Percentiles rank a stretch among this genome's conserved stretches.
Evolutionary conservation across 768 basidiomycete genomes (phyloP).

Genomic region (Termitomyces sp.): DNA sequence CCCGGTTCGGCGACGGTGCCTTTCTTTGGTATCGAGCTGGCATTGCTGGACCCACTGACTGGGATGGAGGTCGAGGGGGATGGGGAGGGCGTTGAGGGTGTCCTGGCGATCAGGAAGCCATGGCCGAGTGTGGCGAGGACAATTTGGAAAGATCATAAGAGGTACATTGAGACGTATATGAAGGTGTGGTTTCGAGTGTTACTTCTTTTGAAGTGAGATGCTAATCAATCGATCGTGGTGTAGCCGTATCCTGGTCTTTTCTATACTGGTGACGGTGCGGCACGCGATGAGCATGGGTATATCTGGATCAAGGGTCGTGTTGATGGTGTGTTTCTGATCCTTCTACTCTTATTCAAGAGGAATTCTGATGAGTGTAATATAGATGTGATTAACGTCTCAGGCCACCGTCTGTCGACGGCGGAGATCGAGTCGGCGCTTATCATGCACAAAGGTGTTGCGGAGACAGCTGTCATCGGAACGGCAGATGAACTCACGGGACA

Average conservation of each 20-base stretch:
- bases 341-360: background rate
- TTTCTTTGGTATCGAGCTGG: conserved; percentile 93
- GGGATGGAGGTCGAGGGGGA: conserved; percentile 77
- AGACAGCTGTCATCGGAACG: conserved; percentile 90
- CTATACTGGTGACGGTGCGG: conserved; percentile 98
- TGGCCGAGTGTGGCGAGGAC: conserved; percentile 97
- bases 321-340: conserved; percentile 54
- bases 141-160: conserved; percentile 87
- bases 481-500: conserved; percentile 88
- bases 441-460: conserved; percentile 90
- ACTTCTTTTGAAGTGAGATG: background rate
- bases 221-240: background rate
- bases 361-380: background rate
- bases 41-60: conserved; percentile 77
- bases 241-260: conserved; percentile 84
- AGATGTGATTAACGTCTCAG: conserved; percentile 98
- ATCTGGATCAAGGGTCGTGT: conserved; percentile 99
- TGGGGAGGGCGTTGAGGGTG: conserved; percentile 87
- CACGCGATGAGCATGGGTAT: conserved; percentile 91
- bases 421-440: conserved; percentile 98
- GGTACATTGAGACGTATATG: conserved; percentile 55
- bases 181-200: conserved; percentile 22
- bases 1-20: conserved; percentile 96
- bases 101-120: conserved; percentile 77
- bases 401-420: conserved; percentile 93